Percentiles rank a stretch among this genome's conserved stretches.
Conservation (phyloP, 2,329 filamentous ascomycete species). For the Cadophora sp. region DNA sequence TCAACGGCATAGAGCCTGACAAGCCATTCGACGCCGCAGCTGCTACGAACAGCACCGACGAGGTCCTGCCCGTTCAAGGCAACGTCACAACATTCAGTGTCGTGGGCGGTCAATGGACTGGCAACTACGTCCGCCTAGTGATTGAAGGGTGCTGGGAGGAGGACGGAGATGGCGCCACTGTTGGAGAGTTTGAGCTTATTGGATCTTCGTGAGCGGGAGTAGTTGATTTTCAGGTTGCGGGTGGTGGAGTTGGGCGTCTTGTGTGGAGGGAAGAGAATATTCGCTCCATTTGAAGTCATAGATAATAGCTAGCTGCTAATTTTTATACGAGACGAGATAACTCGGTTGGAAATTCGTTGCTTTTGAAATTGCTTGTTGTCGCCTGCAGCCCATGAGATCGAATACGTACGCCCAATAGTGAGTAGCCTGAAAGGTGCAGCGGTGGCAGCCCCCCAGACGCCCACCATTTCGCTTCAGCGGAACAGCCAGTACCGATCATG, state of each 20-base stretch:
- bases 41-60: slow-evolving; percentile 19
- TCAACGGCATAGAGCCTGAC: slow-evolving; percentile 36
- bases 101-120: slow-evolving; percentile 42
- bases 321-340: neutral
- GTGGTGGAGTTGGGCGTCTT: slow-evolving; percentile 1
- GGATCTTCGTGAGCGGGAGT: neutral
- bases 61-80: slow-evolving; percentile 40
- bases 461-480: too few species aligned
- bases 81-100: slow-evolving; percentile 42
- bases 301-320: neutral
- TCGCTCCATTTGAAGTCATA: neutral
- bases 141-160: slow-evolving; percentile 54
- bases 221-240: neutral
- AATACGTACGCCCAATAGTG: too few species aligned
- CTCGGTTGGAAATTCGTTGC: neutral
- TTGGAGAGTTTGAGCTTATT: slow-evolving; percentile 56
- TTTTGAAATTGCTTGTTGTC: neutral
- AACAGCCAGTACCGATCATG: too few species aligned
- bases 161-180: slow-evolving; percentile 54
- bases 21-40: slow-evolving; percentile 38
- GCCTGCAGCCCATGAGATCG: too few species aligned
- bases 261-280: neutral
- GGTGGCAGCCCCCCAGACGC: too few species aligned
- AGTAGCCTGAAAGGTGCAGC: too few species aligned
- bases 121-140: slow-evolving; percentile 48